A percentile compares a stretch with the other conserved stretches of the same genome.
phyloP scores from a whole-genome alignment of 768 basidiomycete species.

The Rhodotorula graminis region DNA sequence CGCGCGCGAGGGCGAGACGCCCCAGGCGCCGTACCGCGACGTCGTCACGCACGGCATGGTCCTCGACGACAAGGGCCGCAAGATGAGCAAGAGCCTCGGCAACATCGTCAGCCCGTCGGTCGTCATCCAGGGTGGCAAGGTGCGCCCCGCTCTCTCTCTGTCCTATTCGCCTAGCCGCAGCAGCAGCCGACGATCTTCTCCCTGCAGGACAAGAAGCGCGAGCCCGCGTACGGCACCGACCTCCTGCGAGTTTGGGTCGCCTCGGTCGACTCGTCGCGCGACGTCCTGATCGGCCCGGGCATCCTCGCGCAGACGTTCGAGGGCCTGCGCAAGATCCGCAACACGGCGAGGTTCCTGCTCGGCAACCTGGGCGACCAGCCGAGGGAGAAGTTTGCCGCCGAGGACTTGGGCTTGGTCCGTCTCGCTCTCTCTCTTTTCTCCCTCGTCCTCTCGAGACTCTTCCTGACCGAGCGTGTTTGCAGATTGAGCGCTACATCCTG shows the following conservation, averaged over 20 bases:
- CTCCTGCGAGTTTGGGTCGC: conserved; percentile 86
- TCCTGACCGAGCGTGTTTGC: not conserved
- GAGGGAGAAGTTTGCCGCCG: conserved; percentile 28
- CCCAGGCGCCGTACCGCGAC: conserved; percentile 62
- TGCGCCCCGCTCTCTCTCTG: conserved; percentile 44
- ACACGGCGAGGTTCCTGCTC: conserved; percentile 77
- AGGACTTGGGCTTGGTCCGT: conserved; percentile 63
- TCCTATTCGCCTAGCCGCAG: not conserved
- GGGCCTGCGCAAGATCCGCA: conserved; percentile 74
- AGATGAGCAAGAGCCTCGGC: conserved; percentile 95
- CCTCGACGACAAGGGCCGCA: conserved; percentile 78
- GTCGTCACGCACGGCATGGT: conserved; percentile 97
- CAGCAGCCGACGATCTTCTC: not conserved
- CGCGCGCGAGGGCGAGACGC: conserved; percentile 39
- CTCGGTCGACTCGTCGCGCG: conserved; percentile 79
- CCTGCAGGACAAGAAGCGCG: conserved; percentile 60
- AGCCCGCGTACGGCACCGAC: conserved; percentile 80
- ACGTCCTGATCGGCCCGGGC: conserved; percentile 76
- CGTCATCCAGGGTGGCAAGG: conserved; percentile 71
- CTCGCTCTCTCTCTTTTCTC: not conserved
- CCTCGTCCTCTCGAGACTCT: too few relatives aligned
- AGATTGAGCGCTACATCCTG: conserved; percentile 84
- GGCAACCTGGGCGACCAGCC: conserved; percentile 59
- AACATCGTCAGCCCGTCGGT: conserved; percentile 82
- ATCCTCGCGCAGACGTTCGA: conserved; percentile 71